Evolutionary conservation across 2,329 filamentous ascomycete genomes (phyloP), one percentile per base, ranked within the genome.

Genomic region (Aspergillus novoparasiticus): DNA sequence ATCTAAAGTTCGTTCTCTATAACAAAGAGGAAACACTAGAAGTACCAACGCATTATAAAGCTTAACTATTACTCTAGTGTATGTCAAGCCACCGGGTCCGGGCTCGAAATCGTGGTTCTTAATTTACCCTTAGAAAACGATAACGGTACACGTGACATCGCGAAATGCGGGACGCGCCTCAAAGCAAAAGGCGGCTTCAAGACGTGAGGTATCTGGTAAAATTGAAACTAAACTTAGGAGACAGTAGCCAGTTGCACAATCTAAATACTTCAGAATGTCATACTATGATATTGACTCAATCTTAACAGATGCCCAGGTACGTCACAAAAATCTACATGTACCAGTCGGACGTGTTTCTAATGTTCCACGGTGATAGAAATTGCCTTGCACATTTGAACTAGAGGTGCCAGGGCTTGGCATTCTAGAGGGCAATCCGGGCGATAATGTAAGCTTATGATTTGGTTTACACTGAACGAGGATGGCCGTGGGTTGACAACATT

Each of bases 341-440:
- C 26, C 21, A 26, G 14, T 19, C 8, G 30, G 45, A 23, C 32
- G 21, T 23, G 23, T 48, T 36, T 68, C 72, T 48, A 63, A 74
- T 60, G 53, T 26, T 39, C 19, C 28, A 57, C 28, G 6, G 26
- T 43, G 64, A 58, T 64, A 97, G 89, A 98, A 97, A 91, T 87
- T 97, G 36, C 94, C 95, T 46, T 97, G 94, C 82, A 96, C 91
- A 58, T 97, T 98, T 80, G 91, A 97, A 74, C 87, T 97, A 73
- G 91, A 94, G 64, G 89, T 97, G 36, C 90, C 93, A 23, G 89
- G 91, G 61, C 87, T 98, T 53, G 94, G 94, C 69, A 93, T 96
- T 76, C 85, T 99, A 64, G 93, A 96, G 79, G 93, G 93, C 73
- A 94, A 92, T 73, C 86, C 91, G 28, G 86, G 84, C 53, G 84